These are phyloP conservation scores for Coniochaeta pulveracea DNA, from an alignment of 2,329 filamentous ascomycete genomes.

Conservation along the genomic window DNA sequence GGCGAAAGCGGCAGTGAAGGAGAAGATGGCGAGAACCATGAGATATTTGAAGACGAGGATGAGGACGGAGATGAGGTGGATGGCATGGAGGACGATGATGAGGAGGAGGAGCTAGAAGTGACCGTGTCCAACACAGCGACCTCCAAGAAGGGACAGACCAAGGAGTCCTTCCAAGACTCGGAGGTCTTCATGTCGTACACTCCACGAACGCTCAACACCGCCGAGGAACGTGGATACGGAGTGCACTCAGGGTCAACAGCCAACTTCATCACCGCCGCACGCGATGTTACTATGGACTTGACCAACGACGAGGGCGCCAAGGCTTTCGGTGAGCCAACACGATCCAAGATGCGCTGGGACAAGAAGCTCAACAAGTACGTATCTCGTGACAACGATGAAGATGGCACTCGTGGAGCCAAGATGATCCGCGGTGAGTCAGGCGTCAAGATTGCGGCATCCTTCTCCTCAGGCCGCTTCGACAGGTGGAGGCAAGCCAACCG, in stretches of 20 bases:
- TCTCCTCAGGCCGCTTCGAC: constrained; percentile 90
- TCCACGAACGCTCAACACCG: constrained; percentile 66
- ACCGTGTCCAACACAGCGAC: constrained; percentile 53
- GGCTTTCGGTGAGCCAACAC: constrained; percentile 66
- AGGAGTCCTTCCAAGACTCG: constrained; percentile 71
- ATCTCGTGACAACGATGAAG: constrained; percentile 80
- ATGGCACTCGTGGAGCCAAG: constrained; percentile 62
- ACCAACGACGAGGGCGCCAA: constrained; percentile 76
- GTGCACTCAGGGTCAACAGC: constrained; percentile 71
- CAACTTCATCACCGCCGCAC: constrained; percentile 82
- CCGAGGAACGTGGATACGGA: constrained; percentile 86
- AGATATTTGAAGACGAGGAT: constrained; percentile 21
- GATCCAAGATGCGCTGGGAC: constrained; percentile 83
- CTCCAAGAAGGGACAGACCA: constrained; percentile 40
- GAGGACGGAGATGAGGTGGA: constrained; percentile 21
- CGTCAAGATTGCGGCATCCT: constrained; percentile 88
- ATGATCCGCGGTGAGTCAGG: constrained; percentile 85
- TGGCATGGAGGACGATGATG: constrained; percentile 31
- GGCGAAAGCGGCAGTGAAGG: constrained; percentile 17
- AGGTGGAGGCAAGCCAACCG: constrained; percentile 83
- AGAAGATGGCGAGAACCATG: constrained; percentile 33
- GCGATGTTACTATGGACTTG: constrained; percentile 83
- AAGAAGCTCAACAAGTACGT: constrained; percentile 96
- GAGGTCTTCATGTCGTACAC: constrained; percentile 97
- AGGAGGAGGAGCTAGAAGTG: constrained; percentile 57